Evolutionary conservation across 441 rosid genomes (phyloP).

Genomic region (Iberis amara): DNA sequence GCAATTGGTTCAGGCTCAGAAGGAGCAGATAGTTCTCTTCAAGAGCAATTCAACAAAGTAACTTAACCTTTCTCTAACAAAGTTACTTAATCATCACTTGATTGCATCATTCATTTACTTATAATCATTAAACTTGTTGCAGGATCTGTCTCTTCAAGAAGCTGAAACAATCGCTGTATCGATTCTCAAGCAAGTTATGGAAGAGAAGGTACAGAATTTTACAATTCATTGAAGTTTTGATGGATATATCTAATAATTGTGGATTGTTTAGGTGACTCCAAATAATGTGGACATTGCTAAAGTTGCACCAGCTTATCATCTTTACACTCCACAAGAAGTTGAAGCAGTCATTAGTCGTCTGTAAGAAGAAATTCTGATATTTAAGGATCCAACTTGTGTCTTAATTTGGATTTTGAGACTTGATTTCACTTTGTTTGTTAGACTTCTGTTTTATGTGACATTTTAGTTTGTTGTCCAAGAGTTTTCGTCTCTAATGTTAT

Average conservation of each 20-base stretch:
- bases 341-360: slow-evolving; percentile 84
- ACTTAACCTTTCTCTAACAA: neutral
- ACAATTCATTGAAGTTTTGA: neutral
- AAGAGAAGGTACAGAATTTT: slow-evolving; percentile 63
- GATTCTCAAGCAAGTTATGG: slow-evolving; percentile 97
- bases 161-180: slow-evolving; percentile 91
- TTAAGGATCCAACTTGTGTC: slow-evolving; percentile 18
- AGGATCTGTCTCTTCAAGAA: slow-evolving; percentile 79
- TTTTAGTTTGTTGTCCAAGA: slow-evolving; percentile 19
- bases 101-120: neutral
- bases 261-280: slow-evolving; percentile 68
- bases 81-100: neutral
- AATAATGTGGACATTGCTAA: slow-evolving; percentile 91
- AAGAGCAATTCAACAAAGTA: slow-evolving; percentile 96
- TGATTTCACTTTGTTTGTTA: slow-evolving; percentile 13
- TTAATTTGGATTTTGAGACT: slow-evolving; percentile 26
- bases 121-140: slow-evolving; percentile 16
- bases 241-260: slow-evolving; percentile 1
- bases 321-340: slow-evolving; percentile 88
- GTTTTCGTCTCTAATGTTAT: slow-evolving; percentile 5
- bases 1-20: slow-evolving; percentile 98
- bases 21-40: slow-evolving; percentile 96
- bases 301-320: slow-evolving; percentile 84
- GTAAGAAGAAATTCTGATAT: slow-evolving; percentile 29
- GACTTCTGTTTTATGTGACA: slow-evolving; percentile 14